Evolutionary conservation across 768 basidiomycete species (phyloP), one percentile per base, ranked within the genome.

Genomic region (Auricularia auricula-judae): DNA sequence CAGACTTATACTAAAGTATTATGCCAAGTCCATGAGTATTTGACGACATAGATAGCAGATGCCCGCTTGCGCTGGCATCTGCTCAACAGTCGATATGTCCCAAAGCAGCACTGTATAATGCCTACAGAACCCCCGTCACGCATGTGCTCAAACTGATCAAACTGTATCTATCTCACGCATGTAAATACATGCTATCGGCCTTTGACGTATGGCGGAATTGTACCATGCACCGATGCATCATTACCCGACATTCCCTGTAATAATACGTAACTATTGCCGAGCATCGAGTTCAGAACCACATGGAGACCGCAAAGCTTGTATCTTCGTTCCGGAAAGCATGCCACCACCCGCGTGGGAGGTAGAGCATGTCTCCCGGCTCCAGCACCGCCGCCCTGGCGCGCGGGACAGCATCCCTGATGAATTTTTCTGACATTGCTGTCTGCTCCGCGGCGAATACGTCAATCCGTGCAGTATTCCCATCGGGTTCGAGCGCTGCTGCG

Each of bases 341-440:
- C 93, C 93, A 96, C 93, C 93, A 96, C 35, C 90, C 86, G 3
- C 90, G 88, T 21, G 96, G 96, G 68, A 98, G 87, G 72, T 90
- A 89, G 56, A 98, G 76, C 54, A 95, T 64, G 74, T 98, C 96
- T 0, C 95, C 96, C 1, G 93, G 86, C 63, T 80, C 76, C 1
- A 98, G 78, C 1, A 84, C 84, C 36, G 81, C 82, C 60, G 79
- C 78, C 74, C 82, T 79, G 1, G 93, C 87, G 23, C 75, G 62
- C 7, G 85, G 85, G 29, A 81, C 80, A 23, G 87, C 91, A 0
- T 80, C 65, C 18, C 76, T 68, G 74, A 78, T 78, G 70, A 91
- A 94, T 64, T 63, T 61, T 65, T 69, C 7, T 66, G 67, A 8
- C 66, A 64, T 14, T 23, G 73, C 71, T 59, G 69, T 65, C 36